Base-by-base conservation (phyloP, 1,139 yeast genomes). In the Kurtzmaniella quercitrusa region DNA sequence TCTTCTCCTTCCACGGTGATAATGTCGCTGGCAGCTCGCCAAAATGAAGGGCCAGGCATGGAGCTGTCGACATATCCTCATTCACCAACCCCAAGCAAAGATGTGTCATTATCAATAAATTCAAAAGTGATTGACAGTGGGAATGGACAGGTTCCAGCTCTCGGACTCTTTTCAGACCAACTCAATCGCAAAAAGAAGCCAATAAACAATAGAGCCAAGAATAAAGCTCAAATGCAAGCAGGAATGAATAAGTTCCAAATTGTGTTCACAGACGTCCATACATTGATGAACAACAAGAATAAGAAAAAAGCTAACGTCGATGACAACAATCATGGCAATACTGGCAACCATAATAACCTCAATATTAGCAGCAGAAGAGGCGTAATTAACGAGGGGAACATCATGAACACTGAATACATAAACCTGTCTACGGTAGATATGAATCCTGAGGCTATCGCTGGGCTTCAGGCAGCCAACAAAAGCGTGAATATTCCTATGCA, bases 171-270 rank as follows among this genome's bases (percentile, higher is more conserved):
- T 46, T 63, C 70, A 1, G 75, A 70, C 44, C 31, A 27, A 27
- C 31, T 27, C 14, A 56, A 57, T 45, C 57, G 57, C 42, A 45
- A 43, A 43, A 21, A 46, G 43, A 46, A 38, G 16, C 43, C 37
- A 29, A 42, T 19, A 38, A 37, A 39, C 31, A 37, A 38, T 7
- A 40, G 46, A 40, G 38, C 40, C 29, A 44, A 41, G 27, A 50
- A 52, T 38, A 63, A 59, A 50, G 62, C 68, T 1, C 62, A 65
- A 45, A 68, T 68, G 73, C 73, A 67, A 56, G 69, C 69, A 3
- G 76, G 76, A 9, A 69, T 71, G 70, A 70, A 68, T 52, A 73
- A 73, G 56, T 77, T 77, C 53, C 82, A 77, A 55, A 77, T 77
- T 46, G 77, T 77, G 1, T 69, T 77, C 45, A 68, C 79, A 2